These are phyloP conservation scores for Saturnispora sekii DNA, from an alignment of 805 yeast species.

Conservation along the genomic window DNA sequence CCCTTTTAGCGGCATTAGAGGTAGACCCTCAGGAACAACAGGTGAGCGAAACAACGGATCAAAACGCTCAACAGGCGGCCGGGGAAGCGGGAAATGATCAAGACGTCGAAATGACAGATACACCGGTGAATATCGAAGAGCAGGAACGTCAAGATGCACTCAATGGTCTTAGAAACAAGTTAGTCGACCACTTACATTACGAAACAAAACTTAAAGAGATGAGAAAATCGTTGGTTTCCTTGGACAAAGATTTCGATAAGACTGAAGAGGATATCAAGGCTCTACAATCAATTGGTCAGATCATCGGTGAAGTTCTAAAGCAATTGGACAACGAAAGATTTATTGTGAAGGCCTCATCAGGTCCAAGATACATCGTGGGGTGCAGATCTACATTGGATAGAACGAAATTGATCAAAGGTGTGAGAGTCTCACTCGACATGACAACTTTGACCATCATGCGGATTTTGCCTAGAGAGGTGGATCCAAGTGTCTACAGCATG, in stretches of 20 bases:
- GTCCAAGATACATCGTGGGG: constrained; percentile 96
- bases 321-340: constrained; percentile 90
- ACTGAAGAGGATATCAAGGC: constrained; percentile 98
- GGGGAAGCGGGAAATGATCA: constrained; percentile 4
- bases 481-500: constrained; percentile 96
- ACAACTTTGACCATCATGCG: constrained; percentile 97
- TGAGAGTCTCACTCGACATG: constrained; percentile 94
- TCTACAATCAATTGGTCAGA: constrained; percentile 92
- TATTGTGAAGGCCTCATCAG: constrained; percentile 93
- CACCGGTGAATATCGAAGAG: constrained; percentile 13
- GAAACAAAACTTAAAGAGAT: constrained; percentile 82
- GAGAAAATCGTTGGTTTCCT: constrained; percentile 70
- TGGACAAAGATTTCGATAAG: constrained; percentile 77
- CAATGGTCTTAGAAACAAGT: constrained; percentile 68
- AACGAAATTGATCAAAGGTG: constrained; percentile 79
- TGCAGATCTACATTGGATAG: constrained; percentile 89
- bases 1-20: constrained; percentile 61
- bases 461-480: constrained; percentile 94
- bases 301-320: constrained; percentile 93
- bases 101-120: constrained; percentile 8
- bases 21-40: constrained; percentile 22
- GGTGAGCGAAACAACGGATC: constrained; percentile 2
- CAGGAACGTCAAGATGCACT: constrained; percentile 60
- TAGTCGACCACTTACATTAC: constrained; percentile 90
- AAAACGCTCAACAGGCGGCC: constrained; percentile 1